phyloP scores from a whole-genome alignment of 2,329 filamentous ascomycete species.

The Fusarium penzigii region DNA sequence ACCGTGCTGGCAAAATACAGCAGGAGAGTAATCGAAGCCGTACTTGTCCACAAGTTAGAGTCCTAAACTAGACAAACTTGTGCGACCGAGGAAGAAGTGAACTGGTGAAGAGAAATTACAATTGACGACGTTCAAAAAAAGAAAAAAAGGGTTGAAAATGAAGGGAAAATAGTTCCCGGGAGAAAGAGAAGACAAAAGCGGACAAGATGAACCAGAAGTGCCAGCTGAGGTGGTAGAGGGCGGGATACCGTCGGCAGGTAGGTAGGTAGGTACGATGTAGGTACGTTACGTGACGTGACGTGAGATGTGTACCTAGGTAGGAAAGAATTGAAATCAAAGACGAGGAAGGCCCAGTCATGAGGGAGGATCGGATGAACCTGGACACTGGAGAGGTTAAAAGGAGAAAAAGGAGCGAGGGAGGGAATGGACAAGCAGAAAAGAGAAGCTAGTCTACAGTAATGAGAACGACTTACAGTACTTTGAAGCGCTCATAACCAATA shows the following conservation, averaged over 20 bases:
- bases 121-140: neutral
- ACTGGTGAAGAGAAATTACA: conserved; percentile 16
- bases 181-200: conserved; percentile 1
- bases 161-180: no score
- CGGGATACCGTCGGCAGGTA: conserved; percentile 22
- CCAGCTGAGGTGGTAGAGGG: no score
- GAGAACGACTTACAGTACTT: neutral
- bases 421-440: no score
- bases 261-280: no score
- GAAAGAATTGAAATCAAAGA: neutral
- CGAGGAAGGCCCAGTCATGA: neutral
- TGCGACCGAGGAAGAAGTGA: no score
- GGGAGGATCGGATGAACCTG: neutral
- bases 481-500: no score
- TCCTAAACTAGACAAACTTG: neutral
- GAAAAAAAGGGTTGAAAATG: conserved; percentile 11
- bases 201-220: conserved; percentile 4
- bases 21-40: no score
- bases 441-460: no score
- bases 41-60: no score
- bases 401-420: neutral
- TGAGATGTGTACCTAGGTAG: no score
- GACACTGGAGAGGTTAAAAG: neutral
- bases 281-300: no score
- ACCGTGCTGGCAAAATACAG: no score